Conservation (phyloP, 495 filamentous ascomycete genomes). For the Rhizodiscina lignyota region DNA sequence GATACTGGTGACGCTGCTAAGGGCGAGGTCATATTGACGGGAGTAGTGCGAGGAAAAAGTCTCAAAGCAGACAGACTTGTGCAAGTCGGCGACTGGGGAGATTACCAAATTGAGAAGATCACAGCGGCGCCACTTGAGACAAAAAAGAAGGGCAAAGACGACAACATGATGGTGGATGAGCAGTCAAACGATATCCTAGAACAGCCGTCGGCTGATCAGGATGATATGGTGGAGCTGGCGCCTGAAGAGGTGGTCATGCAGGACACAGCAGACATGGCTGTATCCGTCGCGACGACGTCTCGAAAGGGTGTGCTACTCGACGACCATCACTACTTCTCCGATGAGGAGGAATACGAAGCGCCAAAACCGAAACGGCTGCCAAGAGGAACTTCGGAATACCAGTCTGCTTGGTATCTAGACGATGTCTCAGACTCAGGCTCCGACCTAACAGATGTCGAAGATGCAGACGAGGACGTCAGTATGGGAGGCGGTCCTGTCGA, state of each 20-base stretch:
- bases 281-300: conserved; percentile 39
- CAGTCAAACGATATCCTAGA: conserved; percentile 39
- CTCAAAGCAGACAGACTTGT: conserved; percentile 80
- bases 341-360: conserved; percentile 56
- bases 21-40: conserved; percentile 56
- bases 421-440: conserved; percentile 79
- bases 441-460: conserved; percentile 51
- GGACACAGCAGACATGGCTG: conserved; percentile 37
- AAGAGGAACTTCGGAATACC: conserved; percentile 82
- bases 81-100: conserved; percentile 86
- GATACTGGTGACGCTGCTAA: conserved; percentile 16
- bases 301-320: conserved; percentile 77
- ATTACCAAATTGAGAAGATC: conserved; percentile 86
- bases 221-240: conserved; percentile 67
- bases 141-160: conserved; percentile 37
- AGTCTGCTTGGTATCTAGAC: conserved; percentile 81
- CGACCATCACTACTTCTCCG: conserved; percentile 95
- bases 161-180: conserved; percentile 55
- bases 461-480: conserved; percentile 29
- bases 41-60: conserved; percentile 70
- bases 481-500: conserved; percentile 24
- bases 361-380: conserved; percentile 58
- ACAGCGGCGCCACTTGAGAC: conserved; percentile 45
- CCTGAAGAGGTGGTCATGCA: conserved; percentile 71
- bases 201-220: conserved; percentile 54